Evolutionary conservation across 2,329 filamentous ascomycete species (phyloP), one percentile per base, ranked within the genome.

Genomic region (Neoascochyta sp.): DNA sequence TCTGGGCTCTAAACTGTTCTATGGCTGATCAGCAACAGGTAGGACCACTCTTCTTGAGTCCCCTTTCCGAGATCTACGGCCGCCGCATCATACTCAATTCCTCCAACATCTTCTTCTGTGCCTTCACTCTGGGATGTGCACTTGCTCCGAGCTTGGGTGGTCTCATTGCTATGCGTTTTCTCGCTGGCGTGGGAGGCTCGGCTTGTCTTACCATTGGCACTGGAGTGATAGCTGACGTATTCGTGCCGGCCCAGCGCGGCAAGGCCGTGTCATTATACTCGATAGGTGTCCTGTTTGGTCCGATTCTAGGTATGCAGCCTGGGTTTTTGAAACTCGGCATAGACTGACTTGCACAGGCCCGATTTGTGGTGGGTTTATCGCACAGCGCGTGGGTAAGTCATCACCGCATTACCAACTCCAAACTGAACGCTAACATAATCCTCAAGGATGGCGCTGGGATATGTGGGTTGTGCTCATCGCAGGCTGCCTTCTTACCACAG

Each of bases 71-170:
- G 22, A 56, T 62, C 9, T 61, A 59, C 30, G 59, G 59, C 7
- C 51, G 59, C 11, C 45, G 45, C 16, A 43, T 60, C 9, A 37
- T 62, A 6, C 41, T 61, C 16, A 53, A 62, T 32, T 20, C 37
- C 17, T 42, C 52, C 15, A 76, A 73, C 40, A 27, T 73, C 4
- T 67, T 68, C 64, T 75, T 75, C 47, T 57, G 75, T 4, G 43
- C 63, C 12, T 73, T 71, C 62, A 71, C 71, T 26, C 43, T 74
- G 3, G 58, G 65, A 3, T 72, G 59, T 23, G 62, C 60, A 3
- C 43, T 64, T 4, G 50, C 58, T 1, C 57, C 57, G 3, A 62
- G 52, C 16, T 47, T 64, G 3, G 34, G 36, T 13, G 52, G 51
- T 7, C 54, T 64, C 12, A 58, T 65, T 11, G 43, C 42, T 10